Conservation (phyloP, 371 early-diverging fungal species). For the Lichtheimia corymbifera region DNA sequence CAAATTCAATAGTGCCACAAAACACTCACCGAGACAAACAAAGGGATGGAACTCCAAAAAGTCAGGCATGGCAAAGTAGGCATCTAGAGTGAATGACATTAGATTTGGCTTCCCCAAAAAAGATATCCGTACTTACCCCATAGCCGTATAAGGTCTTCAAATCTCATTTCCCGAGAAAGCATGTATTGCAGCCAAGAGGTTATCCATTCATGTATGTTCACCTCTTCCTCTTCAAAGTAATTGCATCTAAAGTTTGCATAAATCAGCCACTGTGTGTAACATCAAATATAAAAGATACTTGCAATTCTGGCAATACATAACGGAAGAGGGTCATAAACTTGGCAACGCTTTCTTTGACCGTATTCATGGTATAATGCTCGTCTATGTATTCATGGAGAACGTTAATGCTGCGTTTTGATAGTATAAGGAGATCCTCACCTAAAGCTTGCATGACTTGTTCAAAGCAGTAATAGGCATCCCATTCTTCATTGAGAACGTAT, state of each 20-base stretch:
- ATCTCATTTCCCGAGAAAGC: constrained; percentile 78
- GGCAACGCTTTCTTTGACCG: constrained; percentile 68
- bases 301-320: constrained; percentile 69
- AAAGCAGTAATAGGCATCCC: constrained; percentile 83
- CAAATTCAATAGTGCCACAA: not conserved
- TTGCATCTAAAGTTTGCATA: constrained; percentile 47
- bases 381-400: constrained; percentile 35
- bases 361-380: constrained; percentile 53
- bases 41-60: constrained; percentile 77
- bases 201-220: constrained; percentile 87
- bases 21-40: constrained; percentile 65
- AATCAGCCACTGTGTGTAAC: not conserved
- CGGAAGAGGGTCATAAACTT: constrained; percentile 81
- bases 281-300: not conserved
- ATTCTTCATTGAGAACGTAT: constrained; percentile 68
- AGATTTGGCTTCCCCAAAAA: not conserved
- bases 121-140: constrained; percentile 60
- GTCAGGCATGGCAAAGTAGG: constrained; percentile 73
- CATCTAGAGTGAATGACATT: constrained; percentile 41
- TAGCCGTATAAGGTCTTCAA: constrained; percentile 73
- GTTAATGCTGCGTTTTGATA: constrained; percentile 1
- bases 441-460: constrained; percentile 68
- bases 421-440: constrained; percentile 44
- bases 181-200: constrained; percentile 85
- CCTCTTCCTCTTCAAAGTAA: constrained; percentile 95